Evolutionary conservation across 495 filamentous ascomycete genomes (phyloP), one percentile per base, ranked within the genome.

Genomic region (Tuber melanosporum): DNA sequence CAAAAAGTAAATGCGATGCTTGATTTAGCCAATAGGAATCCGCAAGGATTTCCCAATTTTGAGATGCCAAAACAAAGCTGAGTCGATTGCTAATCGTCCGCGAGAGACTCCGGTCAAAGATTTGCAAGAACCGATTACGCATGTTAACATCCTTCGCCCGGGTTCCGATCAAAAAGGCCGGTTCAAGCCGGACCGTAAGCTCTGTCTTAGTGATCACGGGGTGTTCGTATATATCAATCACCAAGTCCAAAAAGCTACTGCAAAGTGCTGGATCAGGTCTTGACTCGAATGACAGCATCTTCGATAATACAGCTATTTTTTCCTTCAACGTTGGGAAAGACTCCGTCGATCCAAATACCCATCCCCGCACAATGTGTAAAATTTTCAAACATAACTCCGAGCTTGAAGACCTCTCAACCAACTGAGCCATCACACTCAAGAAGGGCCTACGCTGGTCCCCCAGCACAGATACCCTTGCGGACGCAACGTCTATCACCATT

Each of bases 1-100:
- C 94, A 75, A 98, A 88, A 22, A 99, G 88, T 36, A 98, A 88
- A 83, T 98, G 94, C 22, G 92, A 91, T 20, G 95, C 95, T 84
- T 99, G 96, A 43, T 93, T 90, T 26, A 99, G 87, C 96, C 96
- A 99, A 86, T 94, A 99, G 12, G 92, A 97, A 76, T 99, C 95
- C 6, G 89, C 89, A 49, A 99, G 87, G 0, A 92, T 94, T 83
- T 98, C 96, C 96, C 96, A 99, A 80, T 98, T 97, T 83, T 99
- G 96, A n/a, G 91, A 91, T 7, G 90, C 88, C 71, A 99, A 86
- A 9, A 98, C 91, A 85, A 98, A 98, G 76, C 90, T 91, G 32
- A 98, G 86, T 66, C 96, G 89, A 70, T 91, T 91, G 82, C 91
- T 96, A 15, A 94, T 93, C 36, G 93, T 91, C 75, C 93, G 92